These are phyloP conservation scores for Schwanniomyces sp. DNA, from an alignment of 805 yeast genomes.

Conservation along the genomic window DNA sequence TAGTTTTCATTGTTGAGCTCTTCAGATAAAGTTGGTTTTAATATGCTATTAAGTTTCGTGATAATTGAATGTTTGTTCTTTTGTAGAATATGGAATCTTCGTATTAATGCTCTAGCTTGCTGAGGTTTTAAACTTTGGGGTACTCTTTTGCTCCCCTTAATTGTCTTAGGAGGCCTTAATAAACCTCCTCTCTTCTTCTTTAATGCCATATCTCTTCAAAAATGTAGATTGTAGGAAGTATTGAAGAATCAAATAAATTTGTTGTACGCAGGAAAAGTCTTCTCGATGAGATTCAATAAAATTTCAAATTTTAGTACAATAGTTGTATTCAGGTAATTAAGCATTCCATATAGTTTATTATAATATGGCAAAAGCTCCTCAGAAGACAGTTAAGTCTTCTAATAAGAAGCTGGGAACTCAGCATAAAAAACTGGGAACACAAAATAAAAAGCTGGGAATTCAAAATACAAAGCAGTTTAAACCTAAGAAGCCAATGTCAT, in stretches of 20 bases:
- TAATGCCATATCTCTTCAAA: slow-evolving; percentile 6
- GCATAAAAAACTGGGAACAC: no score
- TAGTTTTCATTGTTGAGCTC: slow-evolving; percentile 22
- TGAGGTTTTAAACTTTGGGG: slow-evolving; percentile 62
- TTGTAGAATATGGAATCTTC: slow-evolving; percentile 72
- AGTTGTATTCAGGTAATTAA: not conserved
- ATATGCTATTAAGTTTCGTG: slow-evolving; percentile 19
- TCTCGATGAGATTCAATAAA: slow-evolving; percentile 1
- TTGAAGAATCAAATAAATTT: not conserved
- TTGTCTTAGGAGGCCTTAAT: slow-evolving; percentile 30
- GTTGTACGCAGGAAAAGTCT: slow-evolving; percentile 1
- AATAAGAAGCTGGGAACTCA: not conserved
- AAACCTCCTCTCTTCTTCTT: slow-evolving; percentile 19
- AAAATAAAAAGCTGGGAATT: not conserved
- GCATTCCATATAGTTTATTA: not conserved
- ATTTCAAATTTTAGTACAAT: not conserved
- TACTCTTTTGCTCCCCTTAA: slow-evolving; percentile 25
- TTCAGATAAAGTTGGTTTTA: slow-evolving; percentile 5
- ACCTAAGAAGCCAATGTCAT: slow-evolving; percentile 16
- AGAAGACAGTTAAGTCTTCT: not conserved
- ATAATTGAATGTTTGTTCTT: slow-evolving; percentile 51
- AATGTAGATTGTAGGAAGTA: not conserved
- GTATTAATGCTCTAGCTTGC: slow-evolving; percentile 70
- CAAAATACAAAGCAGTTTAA: not conserved
- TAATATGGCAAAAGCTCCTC: not conserved